Evolutionary conservation across 208 protist genomes (phyloP), one percentile per base, ranked within the genome.

Genomic region (Phytomonas serpens): DNA sequence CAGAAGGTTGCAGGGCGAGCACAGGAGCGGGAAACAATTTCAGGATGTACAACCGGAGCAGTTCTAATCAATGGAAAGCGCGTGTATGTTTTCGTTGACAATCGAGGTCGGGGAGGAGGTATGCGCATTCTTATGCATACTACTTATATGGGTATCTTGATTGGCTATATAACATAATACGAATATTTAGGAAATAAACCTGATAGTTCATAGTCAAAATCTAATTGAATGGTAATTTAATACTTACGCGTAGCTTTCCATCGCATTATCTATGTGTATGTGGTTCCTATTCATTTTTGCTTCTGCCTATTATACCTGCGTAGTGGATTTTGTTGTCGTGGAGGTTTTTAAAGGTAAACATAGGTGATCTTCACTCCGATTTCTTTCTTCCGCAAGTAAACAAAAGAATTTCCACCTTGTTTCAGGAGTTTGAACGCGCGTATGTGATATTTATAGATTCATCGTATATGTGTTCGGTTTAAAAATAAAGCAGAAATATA

Each of bases 351-450:
- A 23, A 66, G 34, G 16, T 11, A 66, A 66, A 23, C 23, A 66
- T 16, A 66, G 40, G 16, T 11, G 16, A 51, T 23, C 16, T 11
- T 51, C 16, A 51, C 40, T 51, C 16, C 1, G 14, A 11, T 66
- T 66, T 34, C 14, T 66, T 66, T 23, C 34, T 34, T 34, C 34
- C 16, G 14, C 16, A 23, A 66, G 2, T 66, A 11, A 66, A 16
- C 32, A 38, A 66, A n/a, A 38, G 10, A 2, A 66, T 66, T 11
- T 66, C 14, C 16, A 66, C 9, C 10, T 11, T 66, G 16, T 34
- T 66, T 66, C 16, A 23, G 16, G 62, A 40, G 10, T 66, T 66
- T 66, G 16, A 66, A 23, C 65, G 66, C 23, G 42, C 23, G 42
- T 63, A 23, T 63, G 38, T 69, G 31, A 63, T 34, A 69, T 69